Percentiles rank a stretch among this genome's conserved stretches.
Conservation (phyloP, 495 filamentous ascomycete species). For the Daldinia decipiens region DNA sequence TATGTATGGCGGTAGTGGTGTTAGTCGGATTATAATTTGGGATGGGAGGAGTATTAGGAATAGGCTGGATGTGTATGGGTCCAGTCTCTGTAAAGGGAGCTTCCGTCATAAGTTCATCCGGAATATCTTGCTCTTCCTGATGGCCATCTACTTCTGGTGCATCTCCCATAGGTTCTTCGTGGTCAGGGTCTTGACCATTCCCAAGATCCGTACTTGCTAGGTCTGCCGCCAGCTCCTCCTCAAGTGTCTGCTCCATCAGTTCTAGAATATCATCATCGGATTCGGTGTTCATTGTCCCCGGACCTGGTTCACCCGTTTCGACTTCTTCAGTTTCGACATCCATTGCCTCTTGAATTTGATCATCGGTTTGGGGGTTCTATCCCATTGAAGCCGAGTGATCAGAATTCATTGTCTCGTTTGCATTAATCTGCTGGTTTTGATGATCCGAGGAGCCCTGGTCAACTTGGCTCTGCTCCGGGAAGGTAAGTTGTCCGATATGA, state of each 20-base stretch:
- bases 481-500: no score
- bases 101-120: not conserved
- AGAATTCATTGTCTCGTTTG: not conserved
- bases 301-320: no score
- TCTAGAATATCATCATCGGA: not conserved
- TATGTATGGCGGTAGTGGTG: not conserved
- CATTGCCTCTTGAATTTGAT: not conserved
- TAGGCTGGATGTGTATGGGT: not conserved
- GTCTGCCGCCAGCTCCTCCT: not conserved
- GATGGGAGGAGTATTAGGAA: not conserved
- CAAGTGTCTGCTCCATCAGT: not conserved
- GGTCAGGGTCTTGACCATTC: not conserved
- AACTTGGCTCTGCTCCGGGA: no score
- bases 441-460: no score
- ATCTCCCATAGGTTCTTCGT: not conserved
- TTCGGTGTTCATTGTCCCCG: no score
- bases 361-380: not conserved
- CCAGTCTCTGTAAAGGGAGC: not conserved
- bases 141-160: not conserved
- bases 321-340: no score
- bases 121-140: not conserved
- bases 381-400: not conserved
- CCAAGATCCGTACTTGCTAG: not conserved
- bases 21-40: not conserved
- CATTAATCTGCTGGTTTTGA: not conserved